Evolutionary conservation across 345 rosid genomes (phyloP).

Genomic region (Fremontodendron californicum): DNA sequence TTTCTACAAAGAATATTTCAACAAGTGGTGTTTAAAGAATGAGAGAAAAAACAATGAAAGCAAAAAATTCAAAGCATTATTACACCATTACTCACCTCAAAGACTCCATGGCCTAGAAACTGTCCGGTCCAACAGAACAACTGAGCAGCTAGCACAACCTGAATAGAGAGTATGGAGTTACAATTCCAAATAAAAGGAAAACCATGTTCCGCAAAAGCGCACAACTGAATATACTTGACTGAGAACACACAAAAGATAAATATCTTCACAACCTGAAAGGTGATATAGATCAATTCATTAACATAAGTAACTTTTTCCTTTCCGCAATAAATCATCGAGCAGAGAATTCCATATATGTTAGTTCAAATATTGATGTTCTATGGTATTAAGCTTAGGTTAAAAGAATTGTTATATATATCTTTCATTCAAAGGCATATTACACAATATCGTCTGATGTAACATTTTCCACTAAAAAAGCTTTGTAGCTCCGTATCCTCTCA

Average conservation of each 20-base stretch:
- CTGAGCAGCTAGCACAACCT: conserved; percentile 72
- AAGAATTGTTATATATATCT: neutral
- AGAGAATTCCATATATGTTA: neutral
- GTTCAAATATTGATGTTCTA: neutral
- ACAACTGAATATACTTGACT: neutral
- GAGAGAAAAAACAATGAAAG: neutral
- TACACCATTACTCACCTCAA: conserved; percentile 50
- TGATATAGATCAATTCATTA: neutral
- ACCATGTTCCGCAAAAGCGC: neutral
- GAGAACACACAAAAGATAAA: neutral
- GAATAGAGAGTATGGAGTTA: conserved; percentile 1
- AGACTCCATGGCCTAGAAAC: conserved; percentile 79
- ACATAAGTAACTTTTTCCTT: neutral
- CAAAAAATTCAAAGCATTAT: neutral
- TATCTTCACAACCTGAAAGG: neutral
- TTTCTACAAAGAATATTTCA: conserved; percentile 36
- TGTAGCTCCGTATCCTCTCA: neutral
- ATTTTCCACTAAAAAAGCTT: neutral
- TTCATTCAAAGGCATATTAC: neutral
- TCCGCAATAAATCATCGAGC: neutral
- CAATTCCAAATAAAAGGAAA: neutral
- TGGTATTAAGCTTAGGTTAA: neutral
- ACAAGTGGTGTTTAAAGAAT: neutral
- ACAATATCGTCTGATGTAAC: neutral
- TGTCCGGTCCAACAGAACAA: conserved; percentile 76